A percentile compares a stretch with the other conserved stretches of the same genome.
These are phyloP conservation scores for Helicocarpus griseus DNA, from an alignment of 2,329 filamentous ascomycete genomes.

Conservation along the genomic window DNA sequence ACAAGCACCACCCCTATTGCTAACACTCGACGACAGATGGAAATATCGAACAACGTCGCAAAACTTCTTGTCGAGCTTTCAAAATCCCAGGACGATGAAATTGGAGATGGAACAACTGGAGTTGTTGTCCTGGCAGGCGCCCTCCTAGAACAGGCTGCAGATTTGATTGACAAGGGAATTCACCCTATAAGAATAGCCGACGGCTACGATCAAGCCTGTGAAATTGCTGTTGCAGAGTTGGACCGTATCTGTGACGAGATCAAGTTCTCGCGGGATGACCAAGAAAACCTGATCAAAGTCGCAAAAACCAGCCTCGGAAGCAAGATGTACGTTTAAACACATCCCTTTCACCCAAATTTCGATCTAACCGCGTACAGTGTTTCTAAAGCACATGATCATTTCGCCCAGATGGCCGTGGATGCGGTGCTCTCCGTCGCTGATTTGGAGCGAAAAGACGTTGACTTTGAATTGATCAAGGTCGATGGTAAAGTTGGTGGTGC, in stretches of 20 bases:
- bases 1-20: not conserved
- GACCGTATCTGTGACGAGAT: constrained; percentile 90
- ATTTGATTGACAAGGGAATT: constrained; percentile 98
- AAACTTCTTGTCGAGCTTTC: constrained; percentile 95
- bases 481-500: constrained; percentile 95
- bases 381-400: constrained; percentile 96
- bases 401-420: constrained; percentile 93
- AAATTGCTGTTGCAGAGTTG: constrained; percentile 86
- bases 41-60: constrained; percentile 96
- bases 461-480: constrained; percentile 98
- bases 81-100: constrained; percentile 97
- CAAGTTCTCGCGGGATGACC: constrained; percentile 70
- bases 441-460: constrained; percentile 89
- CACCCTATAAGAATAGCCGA: constrained; percentile 98
- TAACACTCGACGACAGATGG: constrained; percentile 56
- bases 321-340: constrained; percentile 57
- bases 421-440: constrained; percentile 95
- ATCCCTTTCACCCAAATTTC: not conserved
- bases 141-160: constrained; percentile 88
- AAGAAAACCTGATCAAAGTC: constrained; percentile 81
- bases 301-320: constrained; percentile 92
- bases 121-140: constrained; percentile 94
- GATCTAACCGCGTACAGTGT: constrained; percentile 41
- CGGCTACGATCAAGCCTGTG: constrained; percentile 94
- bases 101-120: constrained; percentile 95